Evolutionary conservation across 331 rosid species (phyloP).

Genomic region (Saraca asoca): DNA sequence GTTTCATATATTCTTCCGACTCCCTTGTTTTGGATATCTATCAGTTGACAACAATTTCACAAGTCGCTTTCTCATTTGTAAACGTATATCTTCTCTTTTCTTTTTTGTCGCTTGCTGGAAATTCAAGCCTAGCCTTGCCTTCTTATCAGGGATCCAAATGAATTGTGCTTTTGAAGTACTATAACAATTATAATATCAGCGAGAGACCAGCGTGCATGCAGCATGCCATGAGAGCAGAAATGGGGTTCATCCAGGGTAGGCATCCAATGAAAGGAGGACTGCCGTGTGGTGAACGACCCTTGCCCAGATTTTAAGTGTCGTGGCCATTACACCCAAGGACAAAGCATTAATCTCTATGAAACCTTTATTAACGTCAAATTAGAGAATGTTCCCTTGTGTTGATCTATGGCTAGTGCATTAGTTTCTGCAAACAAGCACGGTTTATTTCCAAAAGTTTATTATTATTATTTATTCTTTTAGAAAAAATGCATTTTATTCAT

Average conservation of each 20-base stretch:
- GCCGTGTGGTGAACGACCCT: conserved; percentile 28
- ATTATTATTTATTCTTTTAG: too few species aligned
- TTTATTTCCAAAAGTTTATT: too few species aligned
- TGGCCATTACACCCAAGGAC: conserved; percentile 3
- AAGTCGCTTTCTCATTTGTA: conserved; percentile 59
- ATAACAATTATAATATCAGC: conserved; percentile 48
- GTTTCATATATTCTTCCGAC: conserved; percentile 38
- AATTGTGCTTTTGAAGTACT: conserved; percentile 44
- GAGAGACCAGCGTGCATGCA: conserved; percentile 28
- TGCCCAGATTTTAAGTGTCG: conserved; percentile 31
- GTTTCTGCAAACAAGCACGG: conserved; percentile 11
- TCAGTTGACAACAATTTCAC: conserved; percentile 30
- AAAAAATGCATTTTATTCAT: too few species aligned
- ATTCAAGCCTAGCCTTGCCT: conserved; percentile 81
- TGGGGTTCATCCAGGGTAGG: conserved; percentile 34
- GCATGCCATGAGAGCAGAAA: conserved; percentile 34
- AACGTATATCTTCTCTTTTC: conserved; percentile 52
- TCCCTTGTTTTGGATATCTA: conserved; percentile 35
- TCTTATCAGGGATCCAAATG: conserved; percentile 66
- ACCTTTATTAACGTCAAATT: background rate
- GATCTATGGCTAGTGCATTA: background rate
- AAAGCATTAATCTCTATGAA: background rate
- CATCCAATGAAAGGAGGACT: conserved; percentile 38
- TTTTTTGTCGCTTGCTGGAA: conserved; percentile 85
- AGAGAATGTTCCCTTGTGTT: background rate